A percentile compares a stretch with the other conserved stretches of the same genome.
Evolutionary conservation across 768 basidiomycete genomes (phyloP).

Genomic region (Hysterangium stoloniferum): DNA sequence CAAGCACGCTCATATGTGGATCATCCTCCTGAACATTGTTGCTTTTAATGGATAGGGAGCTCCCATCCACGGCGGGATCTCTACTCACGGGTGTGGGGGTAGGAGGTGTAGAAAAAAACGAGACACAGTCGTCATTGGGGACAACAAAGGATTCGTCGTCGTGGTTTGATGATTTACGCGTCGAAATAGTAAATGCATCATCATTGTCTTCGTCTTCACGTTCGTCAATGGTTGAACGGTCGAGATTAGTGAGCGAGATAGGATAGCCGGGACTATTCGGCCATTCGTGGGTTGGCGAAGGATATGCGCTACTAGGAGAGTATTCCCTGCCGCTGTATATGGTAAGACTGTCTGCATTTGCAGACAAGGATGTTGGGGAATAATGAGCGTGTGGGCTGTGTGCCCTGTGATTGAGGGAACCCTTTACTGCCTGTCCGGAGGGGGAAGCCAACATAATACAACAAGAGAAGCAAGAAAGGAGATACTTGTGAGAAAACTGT

Average conservation of each 20-base stretch:
- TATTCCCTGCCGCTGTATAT: constrained; percentile 56
- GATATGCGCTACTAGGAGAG: constrained; percentile 33
- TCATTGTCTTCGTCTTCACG: constrained; percentile 16
- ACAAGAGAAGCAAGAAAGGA: constrained; percentile 2
- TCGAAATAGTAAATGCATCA: background rate
- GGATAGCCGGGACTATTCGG: constrained; percentile 18
- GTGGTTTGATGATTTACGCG: background rate
- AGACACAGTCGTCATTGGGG: constrained; percentile 32
- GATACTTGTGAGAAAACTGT: background rate
- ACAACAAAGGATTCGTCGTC: constrained; percentile 11
- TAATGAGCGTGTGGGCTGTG: constrained; percentile 34
- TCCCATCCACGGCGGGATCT: background rate
- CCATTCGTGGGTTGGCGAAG: constrained; percentile 24
- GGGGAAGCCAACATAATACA: constrained; percentile 5
- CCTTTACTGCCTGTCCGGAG: constrained; percentile 4
- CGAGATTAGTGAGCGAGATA: constrained; percentile 26
- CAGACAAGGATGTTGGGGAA: constrained; percentile 45
- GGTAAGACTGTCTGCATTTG: constrained; percentile 55
- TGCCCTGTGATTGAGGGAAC: constrained; percentile 46
- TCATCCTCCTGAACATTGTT: too few relatives aligned
- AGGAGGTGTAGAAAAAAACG: background rate
- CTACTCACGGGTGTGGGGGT: constrained; percentile 2
- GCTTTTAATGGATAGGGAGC: background rate
- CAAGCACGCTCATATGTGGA: constrained; percentile 59
- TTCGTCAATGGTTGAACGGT: constrained; percentile 19